Evolutionary conservation across 768 basidiomycete species (phyloP).

Genomic region (Agrocybe chaxingu): DNA sequence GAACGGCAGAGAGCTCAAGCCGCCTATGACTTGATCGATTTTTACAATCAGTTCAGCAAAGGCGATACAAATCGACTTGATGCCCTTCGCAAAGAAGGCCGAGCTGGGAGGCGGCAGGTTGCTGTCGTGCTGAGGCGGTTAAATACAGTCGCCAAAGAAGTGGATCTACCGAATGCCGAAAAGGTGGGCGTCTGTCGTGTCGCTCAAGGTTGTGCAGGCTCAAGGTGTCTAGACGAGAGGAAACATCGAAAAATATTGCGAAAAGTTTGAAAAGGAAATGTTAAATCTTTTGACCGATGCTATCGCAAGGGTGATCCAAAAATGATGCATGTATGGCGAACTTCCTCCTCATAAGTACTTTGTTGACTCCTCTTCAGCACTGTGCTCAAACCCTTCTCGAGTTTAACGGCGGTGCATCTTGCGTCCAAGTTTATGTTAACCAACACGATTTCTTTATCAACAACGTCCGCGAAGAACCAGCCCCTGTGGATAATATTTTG

Average conservation of each 20-base stretch:
- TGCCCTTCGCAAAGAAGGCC: slow-evolving; percentile 79
- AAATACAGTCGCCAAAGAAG: slow-evolving; percentile 87
- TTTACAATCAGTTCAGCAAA: slow-evolving; percentile 88
- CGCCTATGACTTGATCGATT: slow-evolving; percentile 89
- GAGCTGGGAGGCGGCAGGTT: slow-evolving; percentile 84
- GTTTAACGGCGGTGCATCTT: slow-evolving; percentile 96
- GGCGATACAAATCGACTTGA: slow-evolving; percentile 77
- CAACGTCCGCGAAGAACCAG: slow-evolving; percentile 65
- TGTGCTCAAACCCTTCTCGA: slow-evolving; percentile 95
- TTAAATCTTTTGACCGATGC: slow-evolving; percentile 92
- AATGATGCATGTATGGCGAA: slow-evolving; percentile 86
- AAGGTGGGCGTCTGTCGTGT: slow-evolving; percentile 43
- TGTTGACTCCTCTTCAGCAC: slow-evolving; percentile 54
- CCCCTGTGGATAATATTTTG: slow-evolving; percentile 55
- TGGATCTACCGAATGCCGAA: slow-evolving; percentile 81
- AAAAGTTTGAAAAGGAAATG: slow-evolving; percentile 99
- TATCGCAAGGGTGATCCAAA: slow-evolving; percentile 97
- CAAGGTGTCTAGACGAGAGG: slow-evolving; percentile 65
- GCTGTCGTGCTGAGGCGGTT: slow-evolving; percentile 85
- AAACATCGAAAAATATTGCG: slow-evolving; percentile 94
- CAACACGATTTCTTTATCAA: slow-evolving; percentile 99
- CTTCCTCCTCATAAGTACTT: not conserved
- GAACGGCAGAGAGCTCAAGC: slow-evolving; percentile 92
- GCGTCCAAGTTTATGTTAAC: slow-evolving; percentile 98
- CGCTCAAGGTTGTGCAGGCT: not conserved